These are phyloP conservation scores for Silene latifolia DNA, from an alignment of 148 eudicot species.

Conservation along the genomic window DNA sequence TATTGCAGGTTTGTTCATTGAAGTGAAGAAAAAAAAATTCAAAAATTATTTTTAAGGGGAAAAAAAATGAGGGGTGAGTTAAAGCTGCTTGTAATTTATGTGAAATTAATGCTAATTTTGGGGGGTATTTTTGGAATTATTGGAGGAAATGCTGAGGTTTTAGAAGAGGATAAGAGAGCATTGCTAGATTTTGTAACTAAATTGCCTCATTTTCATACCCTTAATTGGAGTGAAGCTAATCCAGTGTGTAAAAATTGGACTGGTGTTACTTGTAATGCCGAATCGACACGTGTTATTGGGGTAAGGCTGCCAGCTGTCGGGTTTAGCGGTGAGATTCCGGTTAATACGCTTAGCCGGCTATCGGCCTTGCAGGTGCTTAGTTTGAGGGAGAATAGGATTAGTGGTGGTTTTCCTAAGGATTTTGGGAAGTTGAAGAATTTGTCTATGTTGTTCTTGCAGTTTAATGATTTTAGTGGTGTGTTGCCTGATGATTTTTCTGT, in stretches of 20 bases:
- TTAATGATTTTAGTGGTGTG: slow-evolving; percentile 56
- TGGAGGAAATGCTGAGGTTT: slow-evolving; percentile 24
- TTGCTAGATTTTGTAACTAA: slow-evolving; percentile 52
- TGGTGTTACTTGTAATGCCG: slow-evolving; percentile 57
- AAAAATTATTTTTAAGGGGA: not conserved
- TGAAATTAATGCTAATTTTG: slow-evolving; percentile 19
- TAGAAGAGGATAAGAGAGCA: slow-evolving; percentile 62
- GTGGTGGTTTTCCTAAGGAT: slow-evolving; percentile 70
- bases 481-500: slow-evolving; percentile 63
- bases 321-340: slow-evolving; percentile 65
- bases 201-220: slow-evolving; percentile 45
- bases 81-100: slow-evolving; percentile 19
- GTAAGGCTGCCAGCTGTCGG: slow-evolving; percentile 73
- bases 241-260: slow-evolving; percentile 71
- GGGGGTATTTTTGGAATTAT: slow-evolving; percentile 2
- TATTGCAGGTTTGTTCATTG: slow-evolving; percentile 2
- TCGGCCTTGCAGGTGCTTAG: slow-evolving; percentile 64
- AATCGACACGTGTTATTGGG: slow-evolving; percentile 46
- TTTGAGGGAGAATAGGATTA: slow-evolving; percentile 63
- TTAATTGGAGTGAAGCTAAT: slow-evolving; percentile 51
- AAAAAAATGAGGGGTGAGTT: slow-evolving; percentile 30
- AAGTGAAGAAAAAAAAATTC: not conserved
- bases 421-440: slow-evolving; percentile 47
- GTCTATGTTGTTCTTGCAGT: slow-evolving; percentile 65
- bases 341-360: slow-evolving; percentile 54